Base-by-base conservation (phyloP, 2,329 filamentous ascomycete species). In the Talaromyces sp. region DNA sequence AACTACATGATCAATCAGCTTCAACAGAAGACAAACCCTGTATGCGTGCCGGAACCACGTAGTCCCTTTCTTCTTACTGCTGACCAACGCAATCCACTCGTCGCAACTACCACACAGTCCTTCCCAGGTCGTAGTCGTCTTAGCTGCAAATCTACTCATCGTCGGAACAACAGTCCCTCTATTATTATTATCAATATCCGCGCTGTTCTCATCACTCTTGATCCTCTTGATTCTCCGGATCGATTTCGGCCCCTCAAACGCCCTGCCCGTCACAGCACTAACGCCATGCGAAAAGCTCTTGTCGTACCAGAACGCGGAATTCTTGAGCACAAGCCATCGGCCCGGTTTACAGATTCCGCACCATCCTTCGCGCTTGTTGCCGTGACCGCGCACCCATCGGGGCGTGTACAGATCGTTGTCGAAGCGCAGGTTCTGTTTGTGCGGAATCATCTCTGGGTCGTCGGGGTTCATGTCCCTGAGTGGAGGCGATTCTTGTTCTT, bases 301-400 rank as follows among this genome's bases (percentile, higher is more conserved):
- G 77, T 95, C 90, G 73, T 95, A 95, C 90, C 91, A 95, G 72
- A 90, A 96, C 6, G 90, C 90, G 57, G 88, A 92, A 75, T 95
- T 94, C 78, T 94, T 95, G 60, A 96, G 78, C 15, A 92, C 89
- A 56, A 93, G 82, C 91, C 91, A 95, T 52, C 89, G 81, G 2
- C 89, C 89, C 2, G 89, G 88, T 71, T 91, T 92, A 78, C 90
- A 95, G 65, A 93, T 89, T 21, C 89, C 89, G 67, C 90, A 95
- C 89, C 90, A 96, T 3, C 90, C 90, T 72, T 93, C 89, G 41
- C 90, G 86, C 78, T 92, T 91, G 75, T 91, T 91, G 25, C 90
- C 89, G 62, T 93, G 88, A 21, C 90, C 90, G 36, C 90, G 86
- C 19, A 94, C 88, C 89, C 89, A 95, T 64, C 80, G 82, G 1